Percentiles rank a stretch among this genome's conserved stretches.
Evolutionary conservation across 352 stramenopile species (phyloP).

Genomic region (Globisporangium paroecandrum): DNA sequence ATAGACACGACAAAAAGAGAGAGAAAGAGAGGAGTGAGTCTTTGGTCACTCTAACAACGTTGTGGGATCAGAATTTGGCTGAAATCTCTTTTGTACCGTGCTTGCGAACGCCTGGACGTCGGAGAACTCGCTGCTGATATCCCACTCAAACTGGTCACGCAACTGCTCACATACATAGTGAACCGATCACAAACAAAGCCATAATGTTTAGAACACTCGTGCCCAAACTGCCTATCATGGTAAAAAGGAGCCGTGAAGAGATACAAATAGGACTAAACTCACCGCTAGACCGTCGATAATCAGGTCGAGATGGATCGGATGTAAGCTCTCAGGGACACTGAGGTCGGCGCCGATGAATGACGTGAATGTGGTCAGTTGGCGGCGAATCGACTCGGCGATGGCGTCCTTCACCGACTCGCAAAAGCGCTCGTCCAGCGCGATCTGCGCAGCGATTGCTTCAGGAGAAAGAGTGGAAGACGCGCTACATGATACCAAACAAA

Average conservation of each 20-base stretch:
- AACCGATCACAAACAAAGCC: too few relatives aligned
- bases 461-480: conserved; percentile 31
- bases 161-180: conserved; percentile 29
- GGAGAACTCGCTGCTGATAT: conserved; percentile 52
- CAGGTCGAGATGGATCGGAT: conserved; percentile 71
- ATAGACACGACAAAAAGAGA: background rate
- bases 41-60: too few relatives aligned
- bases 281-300: conserved; percentile 65
- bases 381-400: conserved; percentile 68
- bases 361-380: conserved; percentile 65
- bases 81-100: conserved; percentile 20
- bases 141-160: conserved; percentile 79
- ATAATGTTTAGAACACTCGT: too few relatives aligned
- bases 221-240: too few relatives aligned
- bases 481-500: conserved; percentile 14
- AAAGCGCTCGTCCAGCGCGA: conserved; percentile 62
- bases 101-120: conserved; percentile 49
- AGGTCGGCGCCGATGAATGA: conserved; percentile 29
- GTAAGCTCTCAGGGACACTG: conserved; percentile 27
- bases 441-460: conserved; percentile 51
- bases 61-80: background rate
- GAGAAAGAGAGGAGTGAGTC: background rate
- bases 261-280: conserved; percentile 1
- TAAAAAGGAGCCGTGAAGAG: background rate
- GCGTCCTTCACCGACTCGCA: conserved; percentile 45